Evolutionary conservation across 768 basidiomycete species (phyloP), one percentile per base, ranked within the genome.

Genomic region (Amanita phalloides): DNA sequence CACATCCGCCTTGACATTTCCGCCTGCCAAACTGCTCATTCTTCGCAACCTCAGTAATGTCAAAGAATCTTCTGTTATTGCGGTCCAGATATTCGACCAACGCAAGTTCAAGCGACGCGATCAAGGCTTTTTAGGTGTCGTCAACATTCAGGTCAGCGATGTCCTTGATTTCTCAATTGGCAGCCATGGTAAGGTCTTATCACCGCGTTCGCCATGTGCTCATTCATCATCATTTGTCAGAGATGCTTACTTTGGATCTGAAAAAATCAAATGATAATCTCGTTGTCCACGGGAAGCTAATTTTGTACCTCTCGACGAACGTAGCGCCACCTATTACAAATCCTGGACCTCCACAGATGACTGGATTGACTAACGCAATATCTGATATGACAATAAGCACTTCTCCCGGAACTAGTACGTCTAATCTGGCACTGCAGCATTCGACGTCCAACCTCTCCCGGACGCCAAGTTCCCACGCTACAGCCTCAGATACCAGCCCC

Each of bases 241-340:
- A 98, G 74, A 96, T 96, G 84, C 78, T 98, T 46, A 97, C 95
- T 0, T 67, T 94, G 58, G 96, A 98, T 63, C 73, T 99, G 60
- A 96, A 97, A 74, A 95, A 95, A 69, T 97, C 94, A n/a, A 96
- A 95, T 60, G 96, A 99, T 68, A 94, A 96, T 64, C 81, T 96
- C 25, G 89, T 93, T 45, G 96, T 99, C 3, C 93, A 98, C 62
- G 96, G 96, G 44, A 97, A 97, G 70, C 80, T 99, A 58, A 94
- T 97, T 66, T 81, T 98, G 58, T 93, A 95, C 68, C 78, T 99
- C 35, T 94, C 92, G 14, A 97, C 96, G 45, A 94, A 97, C 62
- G 75, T 90, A 63, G 78, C 70, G 53, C 81, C 84, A 58, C 90
- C 92, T 33, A 90, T 94, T 59, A 74, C 78, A 58, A 93, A 90